phyloP scores from a whole-genome alignment of 305 asterid genomes.

The Fraxinus albicans region DNA sequence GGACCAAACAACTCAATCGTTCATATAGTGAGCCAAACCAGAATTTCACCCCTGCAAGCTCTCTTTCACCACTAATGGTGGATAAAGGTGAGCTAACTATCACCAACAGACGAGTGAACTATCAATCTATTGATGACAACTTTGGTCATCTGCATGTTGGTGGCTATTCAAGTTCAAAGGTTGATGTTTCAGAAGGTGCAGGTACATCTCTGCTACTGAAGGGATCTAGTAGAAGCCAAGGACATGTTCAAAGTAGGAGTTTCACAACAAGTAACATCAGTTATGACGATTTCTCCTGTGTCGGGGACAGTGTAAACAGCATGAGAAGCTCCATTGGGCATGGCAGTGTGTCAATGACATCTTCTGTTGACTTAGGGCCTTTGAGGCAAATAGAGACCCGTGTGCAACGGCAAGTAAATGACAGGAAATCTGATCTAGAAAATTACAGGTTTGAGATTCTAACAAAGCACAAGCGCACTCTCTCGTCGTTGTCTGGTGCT shows the following conservation, averaged over 20 bases:
- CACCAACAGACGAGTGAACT: conserved; percentile 29
- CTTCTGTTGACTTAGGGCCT: conserved; percentile 82
- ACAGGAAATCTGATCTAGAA: conserved; percentile 66
- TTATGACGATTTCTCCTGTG: conserved; percentile 74
- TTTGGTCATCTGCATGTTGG: conserved; percentile 23
- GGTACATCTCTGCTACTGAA: conserved; percentile 80
- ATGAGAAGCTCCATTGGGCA: conserved; percentile 78
- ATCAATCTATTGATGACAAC: conserved; percentile 36
- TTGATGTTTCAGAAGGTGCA: conserved; percentile 50
- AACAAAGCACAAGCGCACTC: conserved; percentile 58
- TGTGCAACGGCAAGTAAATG: conserved; percentile 58
- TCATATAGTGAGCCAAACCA: conserved; percentile 29
- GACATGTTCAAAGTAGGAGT: conserved; percentile 74
- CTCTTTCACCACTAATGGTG: conserved; percentile 23
- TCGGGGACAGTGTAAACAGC: conserved; percentile 72
- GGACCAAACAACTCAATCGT: conserved; percentile 28
- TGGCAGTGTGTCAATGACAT: conserved; percentile 71
- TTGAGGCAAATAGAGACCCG: conserved; percentile 55
- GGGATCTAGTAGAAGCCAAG: conserved; percentile 56
- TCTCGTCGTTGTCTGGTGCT: conserved; percentile 75
- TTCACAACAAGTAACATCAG: conserved; percentile 72
- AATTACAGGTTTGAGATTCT: conserved; percentile 51
- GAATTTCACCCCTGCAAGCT: conserved; percentile 20
- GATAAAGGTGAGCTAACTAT: conserved; percentile 33
- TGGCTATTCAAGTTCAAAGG: conserved; percentile 35